These are phyloP conservation scores for Astraeus odoratus DNA, from an alignment of 768 basidiomycete genomes.

Conservation along the genomic window DNA sequence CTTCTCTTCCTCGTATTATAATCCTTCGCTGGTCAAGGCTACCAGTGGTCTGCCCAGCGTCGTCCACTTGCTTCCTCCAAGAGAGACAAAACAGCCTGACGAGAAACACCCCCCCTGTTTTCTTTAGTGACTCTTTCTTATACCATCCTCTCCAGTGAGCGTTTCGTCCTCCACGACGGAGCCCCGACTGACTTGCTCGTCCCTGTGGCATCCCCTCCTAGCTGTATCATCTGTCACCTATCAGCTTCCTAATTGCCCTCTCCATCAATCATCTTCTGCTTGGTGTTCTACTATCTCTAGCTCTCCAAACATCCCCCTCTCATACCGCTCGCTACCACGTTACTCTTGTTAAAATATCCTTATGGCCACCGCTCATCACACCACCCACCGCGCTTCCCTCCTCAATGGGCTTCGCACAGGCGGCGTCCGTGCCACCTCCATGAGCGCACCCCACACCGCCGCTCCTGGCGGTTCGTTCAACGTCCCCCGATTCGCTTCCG, in stretches of 20 bases:
- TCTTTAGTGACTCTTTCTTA: slow-evolving; percentile 13
- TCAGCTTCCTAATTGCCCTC: slow-evolving; percentile 21
- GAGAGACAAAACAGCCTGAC: slow-evolving; percentile 4
- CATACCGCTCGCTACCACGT: slow-evolving; percentile 13
- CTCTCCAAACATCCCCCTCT: slow-evolving; percentile 9
- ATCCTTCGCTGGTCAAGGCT: slow-evolving; percentile 7
- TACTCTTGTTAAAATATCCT: slow-evolving; percentile 10
- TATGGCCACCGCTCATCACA: slow-evolving; percentile 37
- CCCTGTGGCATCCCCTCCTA: neutral
- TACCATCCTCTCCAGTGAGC: slow-evolving; percentile 8
- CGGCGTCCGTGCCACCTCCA: slow-evolving; percentile 74
- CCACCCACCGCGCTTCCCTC: slow-evolving; percentile 72
- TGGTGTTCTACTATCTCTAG: slow-evolving; percentile 7
- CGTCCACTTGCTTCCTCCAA: slow-evolving; percentile 5
- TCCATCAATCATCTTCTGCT: slow-evolving; percentile 19
- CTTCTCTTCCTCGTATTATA: slow-evolving; percentile 14
- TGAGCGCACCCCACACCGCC: slow-evolving; percentile 57
- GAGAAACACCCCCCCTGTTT: no score
- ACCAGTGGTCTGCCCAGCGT: slow-evolving; percentile 2
- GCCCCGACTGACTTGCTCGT: neutral
- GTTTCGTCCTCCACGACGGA: no score
- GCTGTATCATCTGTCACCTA: slow-evolving; percentile 14
- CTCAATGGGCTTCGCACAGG: slow-evolving; percentile 86
- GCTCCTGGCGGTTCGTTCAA: slow-evolving; percentile 58
- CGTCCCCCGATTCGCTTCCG: slow-evolving; percentile 46